Base-by-base conservation (phyloP, 1,139 yeast species). In the Debaryomyces fabryi region DNA sequence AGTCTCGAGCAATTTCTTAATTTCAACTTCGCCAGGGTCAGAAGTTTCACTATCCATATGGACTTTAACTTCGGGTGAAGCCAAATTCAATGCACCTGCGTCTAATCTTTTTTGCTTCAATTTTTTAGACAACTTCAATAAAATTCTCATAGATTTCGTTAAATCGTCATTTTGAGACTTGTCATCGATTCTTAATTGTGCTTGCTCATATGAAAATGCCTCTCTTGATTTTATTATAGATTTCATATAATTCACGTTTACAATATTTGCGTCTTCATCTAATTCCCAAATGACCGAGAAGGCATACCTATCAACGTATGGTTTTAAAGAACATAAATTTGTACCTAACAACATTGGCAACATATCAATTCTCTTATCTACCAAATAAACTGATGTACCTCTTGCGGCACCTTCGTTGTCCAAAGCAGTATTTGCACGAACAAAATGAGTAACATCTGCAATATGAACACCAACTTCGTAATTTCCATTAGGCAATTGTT, bases 361-460 rank as follows among this genome's bases (percentile, higher is more conserved):
- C 99, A 95, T 95, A 78, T 95, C 99, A 58, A 95, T 95, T 78
- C 99, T 88, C 68, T 95, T 93, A 65, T 95, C 99, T n/a, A 95
- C 99, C 52, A 95, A 77, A 68, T 95, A 95, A 3, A 93, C 97
- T 4, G 99, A 92, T 0, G 99, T 95, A 63, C 97, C 98, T 68
- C 99, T 82, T 2, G 96, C 79, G 1, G 98, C 96, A 68, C 98
- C 99, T 70, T 95, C 99, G 44, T 83, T 87, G 65, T 95, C 99
- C 52, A 95, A 76, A 0, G 99, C 85, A 4, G 97, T 91, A 55
- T 86, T 88, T 0, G 99, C 86, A 67, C 91, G 90, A 43, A 95
- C 99, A 61, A 95, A 95, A 68, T 95, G 96, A 1, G 98, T 90
- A 20, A 95, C 99, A 72, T 95, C 99, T 6, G 99, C 99, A 72